Percentiles rank a stretch among this genome's conserved stretches.
phyloP scores from a whole-genome alignment of 495 filamentous ascomycete species.

The Cudoniella acicularis region DNA sequence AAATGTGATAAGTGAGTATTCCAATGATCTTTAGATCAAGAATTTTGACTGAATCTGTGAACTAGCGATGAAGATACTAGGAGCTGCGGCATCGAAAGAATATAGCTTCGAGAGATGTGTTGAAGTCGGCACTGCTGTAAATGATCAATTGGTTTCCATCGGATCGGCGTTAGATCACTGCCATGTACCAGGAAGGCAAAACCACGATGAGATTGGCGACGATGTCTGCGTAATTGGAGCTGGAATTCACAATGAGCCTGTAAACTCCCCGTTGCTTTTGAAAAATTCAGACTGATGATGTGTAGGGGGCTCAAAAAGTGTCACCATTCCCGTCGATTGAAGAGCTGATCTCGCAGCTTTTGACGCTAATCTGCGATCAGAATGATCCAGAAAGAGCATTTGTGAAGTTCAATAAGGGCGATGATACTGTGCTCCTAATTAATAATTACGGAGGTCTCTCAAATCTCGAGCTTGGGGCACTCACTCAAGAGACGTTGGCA shows the following conservation, averaged over 20 bases:
- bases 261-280: background rate
- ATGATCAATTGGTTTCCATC: conserved; percentile 54
- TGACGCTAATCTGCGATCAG: conserved; percentile 52
- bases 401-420: conserved; percentile 49
- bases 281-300: background rate
- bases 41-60: background rate
- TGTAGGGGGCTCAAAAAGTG: conserved; percentile 45
- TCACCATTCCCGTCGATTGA: conserved; percentile 49
- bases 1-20: conserved; percentile 31
- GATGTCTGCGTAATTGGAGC: conserved; percentile 55
- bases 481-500: conserved; percentile 49
- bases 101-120: conserved; percentile 52
- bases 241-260: conserved; percentile 61
- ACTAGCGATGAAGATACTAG: conserved; percentile 20
- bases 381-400: conserved; percentile 53
- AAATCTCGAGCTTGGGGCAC: conserved; percentile 54
- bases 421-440: conserved; percentile 53
- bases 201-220: conserved; percentile 44
- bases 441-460: conserved; percentile 65
- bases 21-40: background rate
- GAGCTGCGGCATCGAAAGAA: conserved; percentile 12
- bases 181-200: conserved; percentile 56
- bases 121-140: conserved; percentile 50
- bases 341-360: conserved; percentile 49
- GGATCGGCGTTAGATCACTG: conserved; percentile 60